Evolutionary conservation across 805 yeast genomes (phyloP).

Genomic region (Pachysolen tannophilus): DNA sequence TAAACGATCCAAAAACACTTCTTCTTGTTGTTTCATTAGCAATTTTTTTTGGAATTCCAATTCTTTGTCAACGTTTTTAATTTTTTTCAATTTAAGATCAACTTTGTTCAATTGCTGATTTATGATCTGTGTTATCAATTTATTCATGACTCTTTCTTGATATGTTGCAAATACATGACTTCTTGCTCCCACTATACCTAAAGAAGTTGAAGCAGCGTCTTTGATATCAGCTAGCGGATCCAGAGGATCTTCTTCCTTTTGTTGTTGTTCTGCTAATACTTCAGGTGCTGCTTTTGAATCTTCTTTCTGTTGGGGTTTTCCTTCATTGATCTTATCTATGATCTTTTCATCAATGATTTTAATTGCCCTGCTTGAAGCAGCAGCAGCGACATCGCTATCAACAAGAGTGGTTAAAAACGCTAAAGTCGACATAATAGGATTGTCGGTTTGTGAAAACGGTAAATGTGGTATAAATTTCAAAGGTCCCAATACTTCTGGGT

Average conservation of each 20-base stretch:
- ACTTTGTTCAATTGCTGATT: conserved; percentile 57
- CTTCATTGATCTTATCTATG: conserved; percentile 27
- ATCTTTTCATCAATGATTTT: conserved; percentile 37
- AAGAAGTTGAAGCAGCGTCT: conserved; percentile 60
- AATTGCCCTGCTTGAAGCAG: conserved; percentile 65
- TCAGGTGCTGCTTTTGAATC: conserved; percentile 12
- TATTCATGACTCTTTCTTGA: conserved; percentile 73
- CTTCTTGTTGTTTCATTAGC: conserved; percentile 56
- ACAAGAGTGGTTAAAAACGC: conserved; percentile 81
- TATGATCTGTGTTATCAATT: conserved; percentile 45
- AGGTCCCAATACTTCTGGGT: conserved; percentile 51
- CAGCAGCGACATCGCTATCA: conserved; percentile 78
- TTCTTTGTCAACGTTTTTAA: conserved; percentile 56
- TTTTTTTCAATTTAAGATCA: conserved; percentile 51
- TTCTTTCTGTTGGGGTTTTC: conserved; percentile 15
- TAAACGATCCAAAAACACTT: conserved; percentile 55
- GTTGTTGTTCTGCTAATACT: conserved; percentile 3
- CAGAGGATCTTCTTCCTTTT: conserved; percentile 10
- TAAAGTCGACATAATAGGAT: conserved; percentile 90
- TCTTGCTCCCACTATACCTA: conserved; percentile 73
- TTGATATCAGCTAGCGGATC: conserved; percentile 27
- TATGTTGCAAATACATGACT: conserved; percentile 71
- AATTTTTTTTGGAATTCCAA: conserved; percentile 57
- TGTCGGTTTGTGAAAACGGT: conserved; percentile 80
- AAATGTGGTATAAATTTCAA: conserved; percentile 76